A percentile compares a stretch with the other conserved stretches of the same genome.
Conservation (phyloP, 1,139 yeast genomes). For the Meyerozyma smithsonii region DNA sequence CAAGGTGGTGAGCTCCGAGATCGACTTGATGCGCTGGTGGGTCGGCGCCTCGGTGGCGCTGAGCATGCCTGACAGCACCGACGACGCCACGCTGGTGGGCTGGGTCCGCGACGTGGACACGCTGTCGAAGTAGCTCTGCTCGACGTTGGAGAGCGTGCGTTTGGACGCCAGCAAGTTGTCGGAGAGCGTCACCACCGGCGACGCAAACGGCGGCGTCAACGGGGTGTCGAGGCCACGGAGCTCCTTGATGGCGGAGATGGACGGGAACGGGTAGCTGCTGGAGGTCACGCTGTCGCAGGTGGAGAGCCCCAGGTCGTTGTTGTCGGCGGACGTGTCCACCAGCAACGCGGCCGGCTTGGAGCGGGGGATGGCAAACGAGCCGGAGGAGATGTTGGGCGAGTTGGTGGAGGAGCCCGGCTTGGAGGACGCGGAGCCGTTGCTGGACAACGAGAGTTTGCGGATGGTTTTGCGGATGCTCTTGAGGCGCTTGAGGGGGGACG, state of each 20-base stretch:
- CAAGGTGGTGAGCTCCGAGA: conserved; percentile 23
- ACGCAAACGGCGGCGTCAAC: conserved; percentile 32
- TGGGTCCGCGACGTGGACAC: conserved; percentile 1
- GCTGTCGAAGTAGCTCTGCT: conserved; percentile 33
- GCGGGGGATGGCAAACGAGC: not conserved
- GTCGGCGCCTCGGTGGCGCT: not conserved
- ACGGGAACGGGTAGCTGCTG: not conserved
- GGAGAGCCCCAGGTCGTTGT: conserved; percentile 3
- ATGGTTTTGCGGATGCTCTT: conserved; percentile 12
- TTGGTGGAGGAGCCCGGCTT: conserved; percentile 2
- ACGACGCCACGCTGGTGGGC: not conserved
- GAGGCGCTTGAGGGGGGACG: conserved; percentile 12
- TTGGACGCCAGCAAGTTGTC: conserved; percentile 30
- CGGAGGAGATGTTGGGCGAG: not conserved
- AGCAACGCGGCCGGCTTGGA: conserved; percentile 7
- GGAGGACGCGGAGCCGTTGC: conserved; percentile 3
- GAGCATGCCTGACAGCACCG: not conserved
- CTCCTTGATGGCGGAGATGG: not conserved
- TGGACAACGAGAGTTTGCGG: conserved; percentile 12
- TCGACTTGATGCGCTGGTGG: conserved; percentile 14
- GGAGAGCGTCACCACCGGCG: conserved; percentile 39
- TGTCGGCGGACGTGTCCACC: conserved; percentile 8
- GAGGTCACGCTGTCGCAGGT: conserved; percentile 3
- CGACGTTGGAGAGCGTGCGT: conserved; percentile 28
- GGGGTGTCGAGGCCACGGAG: conserved; percentile 13